Percentiles rank a stretch among this genome's conserved stretches.
Evolutionary conservation across 1,284 basidiomycete genomes (phyloP).

Genomic region (Ustilago trichophora): DNA sequence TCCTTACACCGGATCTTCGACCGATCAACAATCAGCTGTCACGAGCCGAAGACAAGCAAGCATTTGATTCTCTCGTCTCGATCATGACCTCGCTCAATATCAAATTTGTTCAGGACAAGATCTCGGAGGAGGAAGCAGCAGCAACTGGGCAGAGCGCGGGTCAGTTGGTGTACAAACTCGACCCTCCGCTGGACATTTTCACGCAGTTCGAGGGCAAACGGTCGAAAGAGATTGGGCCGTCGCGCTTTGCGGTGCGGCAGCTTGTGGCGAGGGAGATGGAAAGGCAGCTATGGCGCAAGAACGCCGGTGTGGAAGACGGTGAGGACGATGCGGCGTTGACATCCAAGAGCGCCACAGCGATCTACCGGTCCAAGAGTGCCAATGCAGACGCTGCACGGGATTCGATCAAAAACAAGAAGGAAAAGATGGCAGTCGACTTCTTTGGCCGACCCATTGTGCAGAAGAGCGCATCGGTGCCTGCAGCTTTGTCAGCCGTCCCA

Average conservation of each 20-base stretch:
- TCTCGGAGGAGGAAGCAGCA: conserved; percentile 74
- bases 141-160: conserved; percentile 69
- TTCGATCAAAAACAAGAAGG: conserved; percentile 23
- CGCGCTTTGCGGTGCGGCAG: conserved; percentile 89
- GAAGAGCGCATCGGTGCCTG: conserved; percentile 20
- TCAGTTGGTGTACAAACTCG: conserved; percentile 85
- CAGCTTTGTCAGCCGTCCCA: conserved; percentile 7
- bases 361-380: conserved; percentile 29
- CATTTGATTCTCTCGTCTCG: conserved; percentile 80
- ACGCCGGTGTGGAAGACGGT: conserved; percentile 82
- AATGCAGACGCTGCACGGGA: conserved; percentile 12
- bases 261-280: conserved; percentile 85
- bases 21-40: conserved; percentile 92
- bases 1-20: conserved; percentile 85
- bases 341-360: conserved; percentile 27
- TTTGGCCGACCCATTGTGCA: conserved; percentile 79
- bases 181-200: conserved; percentile 96
- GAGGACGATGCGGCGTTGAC: conserved; percentile 29
- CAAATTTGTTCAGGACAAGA: conserved; percentile 86
- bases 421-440: conserved; percentile 75
- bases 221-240: conserved; percentile 81
- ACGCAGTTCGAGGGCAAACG: conserved; percentile 94
- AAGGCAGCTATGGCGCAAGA: conserved; percentile 18
- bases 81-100: conserved; percentile 88
- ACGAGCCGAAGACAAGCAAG: conserved; percentile 78